Base-by-base conservation (phyloP, 2,329 filamentous ascomycete species). In the Exserohilum rostratum region DNA sequence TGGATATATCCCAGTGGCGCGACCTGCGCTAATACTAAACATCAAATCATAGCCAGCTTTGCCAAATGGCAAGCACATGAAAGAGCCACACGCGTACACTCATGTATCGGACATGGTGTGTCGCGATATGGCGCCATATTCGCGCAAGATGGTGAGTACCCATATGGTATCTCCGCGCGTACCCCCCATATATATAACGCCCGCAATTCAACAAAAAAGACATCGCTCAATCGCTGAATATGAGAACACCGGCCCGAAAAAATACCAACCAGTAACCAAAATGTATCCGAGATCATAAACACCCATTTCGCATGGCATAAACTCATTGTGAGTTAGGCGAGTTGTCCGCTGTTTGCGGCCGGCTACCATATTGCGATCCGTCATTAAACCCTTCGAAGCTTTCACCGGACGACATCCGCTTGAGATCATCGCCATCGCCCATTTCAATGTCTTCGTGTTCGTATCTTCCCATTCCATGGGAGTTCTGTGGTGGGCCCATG, bases 341-440 rank as follows among this genome's bases (percentile, higher is more conserved):
- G 18, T 61, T 63, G 5, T 48, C 63, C 4, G 58, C 61, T 33
- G 61, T 66, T 12, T 66, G 64, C 29, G 53, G 58, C 30, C 65
- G 49, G 33, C 67, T 66, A 12, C 57, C 63, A 55, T 65, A 70
- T 42, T 63, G 65, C 45, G 57, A 66, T 25, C 59, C 66, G 18
- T 68, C 68, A 22, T 67, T 63, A 46, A 72, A 72, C 0, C 71
- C 71, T 15, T 68, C 61, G 49, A 73, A 74, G 51, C 71, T 73
- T 29, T 70, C 64, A 6, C 58, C 64, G n/a, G 61, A 65, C 34
- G 57, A 55, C 29, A 58, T 62, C 18, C 67, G 35, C 43, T 53
- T 60, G 17, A 70, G 48, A 20, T 65, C 66, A 7, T 57, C 58
- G 9, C 55, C 62, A 10, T 70, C 68, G 6, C 57, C 55, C 67